A percentile compares a stretch with the other conserved stretches of the same genome.
These are phyloP conservation scores for Apiospora pterosperma DNA, from an alignment of 2,329 filamentous ascomycete species.

Conservation along the genomic window DNA sequence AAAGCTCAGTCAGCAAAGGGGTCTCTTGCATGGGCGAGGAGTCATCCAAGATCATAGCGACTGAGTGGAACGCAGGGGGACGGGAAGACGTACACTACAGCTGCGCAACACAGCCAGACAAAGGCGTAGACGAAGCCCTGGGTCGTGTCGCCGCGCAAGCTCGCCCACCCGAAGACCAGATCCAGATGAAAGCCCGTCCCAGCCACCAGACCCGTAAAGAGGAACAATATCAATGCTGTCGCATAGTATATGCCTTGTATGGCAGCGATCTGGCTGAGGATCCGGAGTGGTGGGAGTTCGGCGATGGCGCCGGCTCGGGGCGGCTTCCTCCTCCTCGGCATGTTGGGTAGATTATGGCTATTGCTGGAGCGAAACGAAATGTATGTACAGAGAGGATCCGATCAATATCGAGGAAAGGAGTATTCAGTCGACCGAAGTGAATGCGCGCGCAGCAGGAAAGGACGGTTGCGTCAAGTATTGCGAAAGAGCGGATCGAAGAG, in stretches of 20 bases:
- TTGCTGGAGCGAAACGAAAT: neutral
- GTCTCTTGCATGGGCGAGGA: neutral
- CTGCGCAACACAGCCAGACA: conserved; percentile 52
- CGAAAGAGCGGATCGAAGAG: conserved; percentile 10
- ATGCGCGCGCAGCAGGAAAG: neutral
- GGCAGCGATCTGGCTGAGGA: conserved; percentile 55
- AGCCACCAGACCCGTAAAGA: conserved; percentile 58
- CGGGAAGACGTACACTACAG: conserved; percentile 43
- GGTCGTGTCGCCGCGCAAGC: conserved; percentile 59
- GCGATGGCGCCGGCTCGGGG: conserved; percentile 57
- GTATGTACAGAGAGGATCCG: neutral
- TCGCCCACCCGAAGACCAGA: conserved; percentile 55
- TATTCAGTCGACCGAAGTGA: neutral
- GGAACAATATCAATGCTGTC: conserved; percentile 47
- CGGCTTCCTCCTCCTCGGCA: conserved; percentile 55
- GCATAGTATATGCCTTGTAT: conserved; percentile 56
- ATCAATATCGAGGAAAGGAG: neutral
- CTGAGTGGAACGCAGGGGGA: neutral
- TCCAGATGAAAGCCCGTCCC: conserved; percentile 51
- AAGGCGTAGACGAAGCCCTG: conserved; percentile 59
- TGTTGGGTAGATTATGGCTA: neutral
- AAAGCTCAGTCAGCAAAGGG: neutral
- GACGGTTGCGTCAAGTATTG: neutral
- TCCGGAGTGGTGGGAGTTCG: conserved; percentile 58
- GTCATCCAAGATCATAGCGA: neutral